Base-by-base conservation (phyloP, 2,329 filamentous ascomycete species). In the Pseudogymnoascus sp. region DNA sequence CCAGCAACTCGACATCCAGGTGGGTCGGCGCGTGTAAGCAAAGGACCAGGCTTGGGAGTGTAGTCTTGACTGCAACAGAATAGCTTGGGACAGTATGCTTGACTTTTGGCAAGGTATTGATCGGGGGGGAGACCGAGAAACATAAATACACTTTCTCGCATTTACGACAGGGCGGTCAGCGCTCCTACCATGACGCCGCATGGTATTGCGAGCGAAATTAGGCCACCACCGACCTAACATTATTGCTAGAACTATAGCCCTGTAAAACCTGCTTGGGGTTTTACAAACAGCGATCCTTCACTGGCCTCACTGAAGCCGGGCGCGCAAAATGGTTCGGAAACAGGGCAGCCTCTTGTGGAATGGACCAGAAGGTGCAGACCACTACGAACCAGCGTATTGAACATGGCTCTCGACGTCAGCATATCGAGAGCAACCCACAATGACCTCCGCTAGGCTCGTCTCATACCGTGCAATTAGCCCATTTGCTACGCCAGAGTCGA, bases 261-360 rank as follows among this genome's bases (percentile, higher is more conserved):
- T 54, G 47, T 54, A 54, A 54, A 54, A 34, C 47, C 47, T 54
- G 47, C 47, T 54, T 54, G 47, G 47, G 47, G 47, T 54, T 18
- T 54, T 9, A 11, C 47, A 54, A 54, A 54, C 47, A 54, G 47
- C 47, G 47, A 54, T 54, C 28, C 47, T 54, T 54, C 47, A 32
- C 28, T 54, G 47, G 47, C 47, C 47, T 54, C 47, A 54, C 47
- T 54, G 47, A 54, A 54, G 47, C 47, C 47, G 57, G 57, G 32
- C 57, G 57, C 57, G 57, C 57, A 30, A 30, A 54, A 54, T 14
- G 28, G 32, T 32, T 54, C 16, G 28, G 28, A 54, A 54, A 54
- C 28, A 54, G 47, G 47, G 47, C 47, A 54, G 20, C 47, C 47
- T 54, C 47, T 54, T 20, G 47, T 54, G 47, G 47, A 54, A 54